Evolutionary conservation across 176 grass and related monocot genomes (phyloP).

Genomic region (Aegilops bicornis): DNA sequence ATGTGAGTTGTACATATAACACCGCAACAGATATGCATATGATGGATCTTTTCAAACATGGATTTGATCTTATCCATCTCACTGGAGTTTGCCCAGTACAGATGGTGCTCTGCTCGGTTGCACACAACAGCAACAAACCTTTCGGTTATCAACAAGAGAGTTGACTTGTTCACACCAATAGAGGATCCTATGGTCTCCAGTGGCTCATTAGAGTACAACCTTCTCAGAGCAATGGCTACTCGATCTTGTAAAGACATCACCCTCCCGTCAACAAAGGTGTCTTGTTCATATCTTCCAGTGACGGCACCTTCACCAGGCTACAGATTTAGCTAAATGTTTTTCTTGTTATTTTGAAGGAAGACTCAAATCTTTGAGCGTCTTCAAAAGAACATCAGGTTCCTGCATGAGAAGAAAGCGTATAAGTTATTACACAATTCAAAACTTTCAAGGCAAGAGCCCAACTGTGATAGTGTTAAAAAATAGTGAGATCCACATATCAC

Average conservation of each 20-base stretch:
- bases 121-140: too few relatives aligned
- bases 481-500: accelerated
- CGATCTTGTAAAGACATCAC: too few relatives aligned
- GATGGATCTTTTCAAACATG: conserved; percentile 31
- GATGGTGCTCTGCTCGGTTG: accelerated
- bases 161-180: too few relatives aligned
- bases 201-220: too few relatives aligned
- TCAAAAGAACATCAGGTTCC: conserved; percentile 23
- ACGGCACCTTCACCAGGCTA: conserved; percentile 23
- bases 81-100: conserved; percentile 15
- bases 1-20: conserved; percentile 41
- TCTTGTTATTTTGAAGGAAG: conserved; percentile 38
- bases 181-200: accelerated
- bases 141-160: too few relatives aligned
- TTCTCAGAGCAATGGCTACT: too few relatives aligned
- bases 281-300: too few relatives aligned
- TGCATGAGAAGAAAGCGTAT: not conserved
- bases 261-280: too few relatives aligned
- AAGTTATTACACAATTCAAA: not conserved
- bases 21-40: conserved; percentile 48
- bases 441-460: not conserved
- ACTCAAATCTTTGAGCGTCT: conserved; percentile 27
- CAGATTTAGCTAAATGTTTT: conserved; percentile 44
- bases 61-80: conserved; percentile 42
- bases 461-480: accelerated